phyloP scores from a whole-genome alignment of 768 basidiomycete genomes.

The Hypsizygus marmoreus region DNA sequence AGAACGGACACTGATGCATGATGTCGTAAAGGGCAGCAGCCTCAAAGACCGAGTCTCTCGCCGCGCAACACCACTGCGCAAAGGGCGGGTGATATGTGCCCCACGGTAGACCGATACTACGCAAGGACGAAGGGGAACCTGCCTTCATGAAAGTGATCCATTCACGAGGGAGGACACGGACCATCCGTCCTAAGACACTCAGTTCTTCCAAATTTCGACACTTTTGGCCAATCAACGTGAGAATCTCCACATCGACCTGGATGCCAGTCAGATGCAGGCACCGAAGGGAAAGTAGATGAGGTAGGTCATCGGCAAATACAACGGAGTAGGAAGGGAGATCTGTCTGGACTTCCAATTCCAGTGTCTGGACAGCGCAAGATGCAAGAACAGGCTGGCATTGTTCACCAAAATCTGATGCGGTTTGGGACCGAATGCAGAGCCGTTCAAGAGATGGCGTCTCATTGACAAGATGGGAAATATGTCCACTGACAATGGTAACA shows the following conservation, averaged over 20 bases:
- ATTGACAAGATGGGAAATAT: slow-evolving; percentile 40
- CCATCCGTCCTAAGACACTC: slow-evolving; percentile 39
- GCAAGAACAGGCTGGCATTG: slow-evolving; percentile 41
- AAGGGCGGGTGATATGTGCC: slow-evolving; percentile 44
- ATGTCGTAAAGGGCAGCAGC: slow-evolving; percentile 20
- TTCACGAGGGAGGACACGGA: slow-evolving; percentile 37
- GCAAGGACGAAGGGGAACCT: slow-evolving; percentile 35
- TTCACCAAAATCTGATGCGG: slow-evolving; percentile 37
- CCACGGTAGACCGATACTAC: slow-evolving; percentile 36
- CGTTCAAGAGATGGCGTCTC: slow-evolving; percentile 35
- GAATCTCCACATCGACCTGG: slow-evolving; percentile 35
- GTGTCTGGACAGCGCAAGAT: slow-evolving; percentile 39
- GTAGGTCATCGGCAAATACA: slow-evolving; percentile 33
- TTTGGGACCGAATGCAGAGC: slow-evolving; percentile 38
- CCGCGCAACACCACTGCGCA: slow-evolving; percentile 32
- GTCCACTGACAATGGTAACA: slow-evolving; percentile 43
- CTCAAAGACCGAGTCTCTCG: slow-evolving; percentile 18
- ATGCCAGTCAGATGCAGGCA: slow-evolving; percentile 44
- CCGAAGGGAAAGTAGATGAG: slow-evolving; percentile 30
- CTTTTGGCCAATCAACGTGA: slow-evolving; percentile 32
- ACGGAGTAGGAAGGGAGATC: slow-evolving; percentile 23
- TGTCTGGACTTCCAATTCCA: slow-evolving; percentile 44
- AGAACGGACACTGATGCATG: too few relatives aligned
- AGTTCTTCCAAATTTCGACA: slow-evolving; percentile 44
- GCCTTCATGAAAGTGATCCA: slow-evolving; percentile 44